These are phyloP conservation scores for Apophysomyces trapeziformis DNA, from an alignment of 371 early-diverging fungal species.

Conservation along the genomic window DNA sequence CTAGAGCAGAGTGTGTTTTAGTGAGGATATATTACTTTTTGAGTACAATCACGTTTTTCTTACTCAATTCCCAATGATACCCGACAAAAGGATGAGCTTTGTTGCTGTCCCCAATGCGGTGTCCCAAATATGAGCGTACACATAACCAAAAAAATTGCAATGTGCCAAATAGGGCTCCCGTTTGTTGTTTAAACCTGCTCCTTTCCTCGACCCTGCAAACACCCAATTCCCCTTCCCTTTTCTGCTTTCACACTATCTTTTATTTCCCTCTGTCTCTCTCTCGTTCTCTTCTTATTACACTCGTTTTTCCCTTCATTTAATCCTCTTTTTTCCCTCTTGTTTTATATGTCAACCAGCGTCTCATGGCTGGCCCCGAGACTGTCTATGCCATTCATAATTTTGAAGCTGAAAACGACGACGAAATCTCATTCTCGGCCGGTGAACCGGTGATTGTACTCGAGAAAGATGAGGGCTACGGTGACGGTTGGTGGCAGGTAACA, in stretches of 20 bases:
- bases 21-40: no score
- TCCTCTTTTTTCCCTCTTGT: constrained; percentile 14
- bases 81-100: no score
- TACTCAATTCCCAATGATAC: background rate
- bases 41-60: constrained; percentile 1
- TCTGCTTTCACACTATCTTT: background rate
- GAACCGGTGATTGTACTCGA: constrained; percentile 78
- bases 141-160: background rate
- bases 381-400: constrained; percentile 72
- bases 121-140: background rate
- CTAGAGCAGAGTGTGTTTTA: no score
- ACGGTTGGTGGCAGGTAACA: constrained; percentile 90
- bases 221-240: constrained; percentile 13
- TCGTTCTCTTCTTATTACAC: constrained; percentile 11
- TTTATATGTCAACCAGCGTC: constrained; percentile 12
- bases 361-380: constrained; percentile 51
- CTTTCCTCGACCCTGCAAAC: constrained; percentile 10
- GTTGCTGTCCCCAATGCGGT: no score
- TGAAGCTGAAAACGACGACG: constrained; percentile 77
- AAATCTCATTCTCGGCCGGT: constrained; percentile 71
- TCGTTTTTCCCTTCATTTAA: constrained; percentile 10
- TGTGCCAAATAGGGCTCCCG: background rate
- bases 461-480: constrained; percentile 78
- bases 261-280: background rate
- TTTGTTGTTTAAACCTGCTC: constrained; percentile 1